Percentiles rank a stretch among this genome's conserved stretches.
Evolutionary conservation across 2,329 filamentous ascomycete species (phyloP).

Genomic region (Scytalidium lignicola): DNA sequence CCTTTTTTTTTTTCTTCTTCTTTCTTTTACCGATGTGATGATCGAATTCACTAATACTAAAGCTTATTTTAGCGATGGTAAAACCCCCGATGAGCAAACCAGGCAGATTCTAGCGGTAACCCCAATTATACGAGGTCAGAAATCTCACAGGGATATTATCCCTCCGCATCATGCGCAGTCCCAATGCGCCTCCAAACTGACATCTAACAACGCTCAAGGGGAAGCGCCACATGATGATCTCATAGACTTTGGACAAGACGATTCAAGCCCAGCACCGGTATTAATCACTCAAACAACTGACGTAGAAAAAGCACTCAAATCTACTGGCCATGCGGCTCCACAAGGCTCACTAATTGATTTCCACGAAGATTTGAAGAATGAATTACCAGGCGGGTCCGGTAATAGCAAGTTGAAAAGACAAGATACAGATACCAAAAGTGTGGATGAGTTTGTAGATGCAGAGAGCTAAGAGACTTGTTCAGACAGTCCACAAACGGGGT

Average conservation of each 20-base stretch:
- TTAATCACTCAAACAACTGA: slow-evolving; percentile 13
- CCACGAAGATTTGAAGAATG: slow-evolving; percentile 46
- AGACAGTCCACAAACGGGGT: background rate
- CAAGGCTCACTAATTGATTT: slow-evolving; percentile 42
- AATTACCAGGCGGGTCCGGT: slow-evolving; percentile 32
- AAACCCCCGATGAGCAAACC: slow-evolving; percentile 62
- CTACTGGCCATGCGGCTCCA: slow-evolving; percentile 15
- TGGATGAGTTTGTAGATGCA: slow-evolving; percentile 30
- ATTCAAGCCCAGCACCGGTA: background rate
- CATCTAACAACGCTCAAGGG: background rate
- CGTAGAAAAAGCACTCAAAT: slow-evolving; percentile 20
- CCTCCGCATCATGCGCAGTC: slow-evolving; percentile 28
- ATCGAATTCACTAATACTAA: too few relatives aligned
- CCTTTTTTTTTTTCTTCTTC: too few relatives aligned
- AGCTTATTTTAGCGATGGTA: slow-evolving; percentile 45
- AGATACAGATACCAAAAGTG: slow-evolving; percentile 24
- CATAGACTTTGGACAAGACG: slow-evolving; percentile 51
- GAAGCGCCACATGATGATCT: slow-evolving; percentile 34
- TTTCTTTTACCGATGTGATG: too few relatives aligned
- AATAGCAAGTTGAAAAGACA: slow-evolving; percentile 14
- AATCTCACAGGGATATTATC: slow-evolving; percentile 49
- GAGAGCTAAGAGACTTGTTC: slow-evolving; percentile 13
- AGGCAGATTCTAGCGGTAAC: slow-evolving; percentile 84
- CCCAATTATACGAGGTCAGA: slow-evolving; percentile 77
- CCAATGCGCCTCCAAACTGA: slow-evolving; percentile 5